Base-by-base conservation (phyloP, 176 grass and related monocot species). In the Avena eriantha region DNA sequence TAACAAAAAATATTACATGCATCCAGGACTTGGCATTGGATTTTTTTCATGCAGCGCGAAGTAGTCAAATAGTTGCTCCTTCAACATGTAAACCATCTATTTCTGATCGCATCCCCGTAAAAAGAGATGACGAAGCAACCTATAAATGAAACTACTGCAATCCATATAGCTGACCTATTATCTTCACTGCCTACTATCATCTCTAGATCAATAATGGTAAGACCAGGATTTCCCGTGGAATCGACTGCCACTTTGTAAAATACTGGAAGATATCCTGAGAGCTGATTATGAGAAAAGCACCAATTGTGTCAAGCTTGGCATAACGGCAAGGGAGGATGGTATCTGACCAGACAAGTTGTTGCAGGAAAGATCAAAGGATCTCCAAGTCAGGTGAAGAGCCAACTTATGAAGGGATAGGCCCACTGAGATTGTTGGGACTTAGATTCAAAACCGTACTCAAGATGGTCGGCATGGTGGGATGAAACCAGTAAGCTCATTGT, bases 391-490 rank as follows among this genome's bases (percentile, higher is more conserved):
- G 22, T 5, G 91, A 80, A 60, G 4, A 8, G 34, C 86, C 88
- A 16, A 94, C 67, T 23, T 36, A 3, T 79, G 77, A 59, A 79
- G 77, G 77, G 34, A 79, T 79, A 4, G 53, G 4, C 9, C 54
- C 76, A 79, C 54, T 59, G 34, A 79, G 34, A 79, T 59, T 53
- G 31, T 79, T 79, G 77, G 60, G 35, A 60, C 34, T 79, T 57
- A 79, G 31, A 61, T 79, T 79, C 19, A 79, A 34, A 61, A 43
- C 2, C 1, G 7, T n/a, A 16, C 26, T 7, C 33, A 79, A 60
- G 31, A n/a, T 81, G 35, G 1, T 14, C 2, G 89, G 92, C 92
- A 94, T 94, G n/a, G 7, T 77, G 7, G 92, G 86, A 94, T 77
- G 0, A 16, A 76, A 57, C 92, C 92, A 72, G n/a, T 86, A 54